Base-by-base conservation (phyloP, 1,139 yeast species). In the Pneumocystis canis region DNA sequence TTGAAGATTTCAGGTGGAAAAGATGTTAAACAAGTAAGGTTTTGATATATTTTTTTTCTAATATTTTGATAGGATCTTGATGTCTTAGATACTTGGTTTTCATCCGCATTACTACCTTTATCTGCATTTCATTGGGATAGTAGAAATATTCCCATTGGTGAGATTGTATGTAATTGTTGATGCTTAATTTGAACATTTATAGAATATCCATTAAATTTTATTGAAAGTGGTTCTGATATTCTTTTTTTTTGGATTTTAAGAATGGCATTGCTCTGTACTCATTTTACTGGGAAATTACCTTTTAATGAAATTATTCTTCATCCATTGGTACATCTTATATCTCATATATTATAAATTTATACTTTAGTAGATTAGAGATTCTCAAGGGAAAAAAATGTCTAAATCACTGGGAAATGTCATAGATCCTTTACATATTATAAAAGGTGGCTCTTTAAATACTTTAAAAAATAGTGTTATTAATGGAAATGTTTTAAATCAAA, bases 351-450 rank as follows among this genome's bases (percentile, higher is more conserved):
- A 47, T 47, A 25, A 47, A n/a, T 47, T 47, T 47, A 25, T 16
- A 25, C 3, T 47, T 47, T 47, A 9, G 25, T 47, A 47, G 54
- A 47, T 47, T 47, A 47, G 66, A 7, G 66, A 64, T 35, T 28
- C 66, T 2, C 64, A 64, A 25, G 66, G 66, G 25, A 31, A 66
- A n/a, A 64, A 64, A 47, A 64, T 64, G 66, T 64, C 66, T 32
- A 64, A 64, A 56, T 64, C 66, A 9, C 58, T 64, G 9, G 66
- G 66, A 32, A 64, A 64, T 61, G 65, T 64, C 28, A 59, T 64
- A 16, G 66, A 64, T 54, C 66, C 66, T 1, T 47, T 61, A 53
- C 57, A 62, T 30, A 39, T 64, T 25, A 64, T 64, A 39, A 59
- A 64, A 2, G 66, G 66, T 9, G 35, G 39, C 4, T 30, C 61